Evolutionary conservation across 1,284 basidiomycete species (phyloP), one percentile per base, ranked within the genome.

Genomic region (Leccinum pachyderme): DNA sequence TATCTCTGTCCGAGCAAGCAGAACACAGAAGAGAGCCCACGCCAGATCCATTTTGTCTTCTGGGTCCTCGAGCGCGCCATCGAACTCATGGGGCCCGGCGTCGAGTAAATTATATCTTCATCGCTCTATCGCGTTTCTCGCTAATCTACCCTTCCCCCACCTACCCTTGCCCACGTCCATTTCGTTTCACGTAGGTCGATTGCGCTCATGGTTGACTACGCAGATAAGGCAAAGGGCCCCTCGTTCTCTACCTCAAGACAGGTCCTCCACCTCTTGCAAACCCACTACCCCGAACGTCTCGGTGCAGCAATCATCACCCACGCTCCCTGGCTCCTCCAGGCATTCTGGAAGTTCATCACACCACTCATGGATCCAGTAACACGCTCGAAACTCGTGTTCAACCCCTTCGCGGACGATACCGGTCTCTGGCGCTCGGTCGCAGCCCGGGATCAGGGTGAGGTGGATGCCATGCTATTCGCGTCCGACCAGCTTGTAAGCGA

Each of bases 271-370:
- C 91, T 95, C 62, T 76, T 95, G 28, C 93, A 95, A 69, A 83
- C 87, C 58, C 93, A 96, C 69, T 94, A 97, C 67, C 92, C 93
- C 1, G 94, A 96, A 74, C 84, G 94, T 18, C 83, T 98, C 32
- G 93, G 93, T n/a, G 77, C 84, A 27, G 86, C 93, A 1, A 75
- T 95, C 46, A 85, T 96, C 60, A 79, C 89, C 57, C 93, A 95
- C 66, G 83, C 94, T 48, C 94, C 95, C 25, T 92, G 81, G 74
- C 72, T 92, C 60, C 73, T 95, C 59, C 86, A 86, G 60, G 79
- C 85, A 0, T 94, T 95, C 77, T 93, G 90, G 78, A 89, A 86
- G 58, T 76, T 92, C 59, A 86, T 98, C 67, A 82, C 80, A 53
- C 93, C 95, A 0, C 84, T 91, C 68, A 80, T 91, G 49, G 89